Base-by-base conservation (phyloP, 768 basidiomycete species). In the Tulasnella sp. region DNA sequence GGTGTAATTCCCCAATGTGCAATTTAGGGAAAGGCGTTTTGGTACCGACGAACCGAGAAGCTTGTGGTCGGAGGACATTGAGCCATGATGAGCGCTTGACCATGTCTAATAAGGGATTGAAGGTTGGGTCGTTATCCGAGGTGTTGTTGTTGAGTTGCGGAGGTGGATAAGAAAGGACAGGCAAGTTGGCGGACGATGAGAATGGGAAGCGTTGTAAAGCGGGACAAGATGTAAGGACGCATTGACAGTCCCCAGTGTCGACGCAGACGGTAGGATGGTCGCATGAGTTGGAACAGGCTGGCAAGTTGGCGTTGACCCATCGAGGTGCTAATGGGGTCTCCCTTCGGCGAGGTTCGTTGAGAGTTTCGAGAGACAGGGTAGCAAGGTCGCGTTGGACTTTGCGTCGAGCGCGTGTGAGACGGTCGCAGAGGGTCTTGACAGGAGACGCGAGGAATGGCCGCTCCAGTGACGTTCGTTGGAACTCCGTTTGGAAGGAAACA, bases 231-330 rank as follows among this genome's bases (percentile, higher is more conserved):
- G 82, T 78, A 19, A 79, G 78, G 14, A 83, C 82, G 68, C 83
- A 83, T 64, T 81, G 81, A 72, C 83, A 83, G 34, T 79, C 77
- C 3, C 82, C 82, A 11, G 82, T 82, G 75, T 83, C 80, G 29
- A 83, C 80, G 76, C 83, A 83, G 54, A 82, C 79, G 12, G 79
- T 76, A 17, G 83, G 83, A 67, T 80, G 80, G 69, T 79, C 76
- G 77, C 82, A 83, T 52, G 82, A 80, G 77, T 83, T 83, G 79
- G 80, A 81, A 78, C 83, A 83, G 9, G 81, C 74, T 0, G 82
- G 82, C 5, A 82, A 74, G 36, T 81, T 79, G 49, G 79, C 79
- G 39, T 81, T 31, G 12, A 78, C 78, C 83, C 83, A 83, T 17
- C 81, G 78, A 15, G 42, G 39, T n/a, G 74, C 52, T 14, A 64